phyloP scores from a whole-genome alignment of 1,284 basidiomycete genomes.

The Moesziomyces sp. region DNA sequence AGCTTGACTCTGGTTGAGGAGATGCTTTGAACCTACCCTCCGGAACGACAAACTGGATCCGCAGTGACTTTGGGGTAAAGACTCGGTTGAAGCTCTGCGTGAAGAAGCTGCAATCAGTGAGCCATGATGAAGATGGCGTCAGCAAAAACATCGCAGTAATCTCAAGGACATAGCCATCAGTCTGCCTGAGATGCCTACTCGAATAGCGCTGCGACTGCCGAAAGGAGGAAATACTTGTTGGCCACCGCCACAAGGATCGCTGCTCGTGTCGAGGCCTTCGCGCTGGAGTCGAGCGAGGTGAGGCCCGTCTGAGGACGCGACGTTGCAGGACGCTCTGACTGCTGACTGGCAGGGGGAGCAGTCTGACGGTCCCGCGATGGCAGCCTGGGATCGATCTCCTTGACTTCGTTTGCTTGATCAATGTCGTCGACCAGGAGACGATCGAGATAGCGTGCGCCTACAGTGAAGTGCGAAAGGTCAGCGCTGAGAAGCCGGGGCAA shows the following conservation, averaged over 20 bases:
- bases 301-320: conserved; percentile 74
- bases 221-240: conserved; percentile 83
- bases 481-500: background rate
- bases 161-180: background rate
- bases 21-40: conserved; percentile 67
- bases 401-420: conserved; percentile 65
- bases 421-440: conserved; percentile 81
- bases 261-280: conserved; percentile 33
- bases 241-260: conserved; percentile 42
- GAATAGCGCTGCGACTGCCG: conserved; percentile 84
- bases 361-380: background rate
- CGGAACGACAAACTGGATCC: conserved; percentile 80
- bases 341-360: conserved; percentile 1
- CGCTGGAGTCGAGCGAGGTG: conserved; percentile 22
- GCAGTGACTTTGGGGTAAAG: conserved; percentile 79
- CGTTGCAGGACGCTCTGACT: conserved; percentile 67
- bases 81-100: conserved; percentile 72
- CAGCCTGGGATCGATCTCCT: background rate
- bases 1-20: too few relatives aligned
- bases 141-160: background rate
- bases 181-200: conserved; percentile 70
- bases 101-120: conserved; percentile 77
- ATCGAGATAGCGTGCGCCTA: conserved; percentile 81
- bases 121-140: too few relatives aligned
- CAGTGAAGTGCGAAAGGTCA: background rate